phyloP scores from a whole-genome alignment of 2,329 filamentous ascomycete species.

The Diaporthe citri region DNA sequence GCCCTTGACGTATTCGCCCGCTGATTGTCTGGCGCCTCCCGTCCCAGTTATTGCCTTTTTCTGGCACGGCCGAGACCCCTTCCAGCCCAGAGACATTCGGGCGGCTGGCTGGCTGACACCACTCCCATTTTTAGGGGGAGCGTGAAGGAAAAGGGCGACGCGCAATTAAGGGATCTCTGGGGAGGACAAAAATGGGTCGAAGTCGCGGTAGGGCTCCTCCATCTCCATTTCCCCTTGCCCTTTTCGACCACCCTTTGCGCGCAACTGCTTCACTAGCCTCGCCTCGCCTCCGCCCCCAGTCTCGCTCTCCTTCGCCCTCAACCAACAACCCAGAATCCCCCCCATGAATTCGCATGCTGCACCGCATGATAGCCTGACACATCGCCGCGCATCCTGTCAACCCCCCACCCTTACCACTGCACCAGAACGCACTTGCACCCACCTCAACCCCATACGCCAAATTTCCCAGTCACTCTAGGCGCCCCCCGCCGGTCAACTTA shows the following conservation, averaged over 20 bases:
- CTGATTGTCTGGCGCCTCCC: constrained; percentile 32
- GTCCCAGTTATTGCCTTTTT: constrained; percentile 25
- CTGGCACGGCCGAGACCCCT: constrained; percentile 39
- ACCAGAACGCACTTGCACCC: constrained; percentile 20
- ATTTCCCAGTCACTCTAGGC: constrained; percentile 33
- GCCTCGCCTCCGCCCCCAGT: constrained; percentile 37
- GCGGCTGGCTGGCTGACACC: constrained; percentile 37
- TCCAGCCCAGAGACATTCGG: constrained; percentile 38
- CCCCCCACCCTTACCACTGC: constrained; percentile 7
- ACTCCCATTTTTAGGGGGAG: constrained; percentile 35
- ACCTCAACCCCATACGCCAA: constrained; percentile 21
- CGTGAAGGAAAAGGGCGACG: constrained; percentile 31
- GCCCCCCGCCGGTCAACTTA: constrained; percentile 31
- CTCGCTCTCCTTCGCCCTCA: constrained; percentile 25
- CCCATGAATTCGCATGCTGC: constrained; percentile 14
- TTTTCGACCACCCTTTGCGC: constrained; percentile 34
- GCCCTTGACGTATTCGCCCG: constrained; percentile 34
- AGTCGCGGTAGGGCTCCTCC: constrained; percentile 64
- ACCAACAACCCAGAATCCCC: constrained; percentile 33
- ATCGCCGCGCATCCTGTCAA: constrained; percentile 23
- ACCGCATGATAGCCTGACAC: constrained; percentile 36
- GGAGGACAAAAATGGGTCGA: constrained; percentile 60
- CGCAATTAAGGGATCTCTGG: constrained; percentile 40
- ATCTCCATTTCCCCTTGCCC: constrained; percentile 32
- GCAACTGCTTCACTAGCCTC: constrained; percentile 37